These are phyloP conservation scores for Chloromonas sp. DNA, from an alignment of 163 green algal species.

Conservation along the genomic window DNA sequence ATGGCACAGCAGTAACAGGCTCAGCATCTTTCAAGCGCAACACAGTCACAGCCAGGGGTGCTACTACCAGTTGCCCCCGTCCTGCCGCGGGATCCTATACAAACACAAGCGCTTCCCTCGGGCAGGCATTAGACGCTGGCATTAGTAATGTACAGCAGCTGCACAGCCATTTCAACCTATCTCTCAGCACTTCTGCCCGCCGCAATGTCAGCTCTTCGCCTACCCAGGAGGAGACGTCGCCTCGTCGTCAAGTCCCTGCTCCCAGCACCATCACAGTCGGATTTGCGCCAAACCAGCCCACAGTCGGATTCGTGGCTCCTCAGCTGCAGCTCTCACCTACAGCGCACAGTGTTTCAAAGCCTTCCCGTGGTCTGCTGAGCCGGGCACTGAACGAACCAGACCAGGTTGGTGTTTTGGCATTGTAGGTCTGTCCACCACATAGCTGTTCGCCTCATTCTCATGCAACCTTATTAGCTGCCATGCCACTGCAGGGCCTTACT, in stretches of 20 bases:
- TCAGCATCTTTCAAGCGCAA: no score
- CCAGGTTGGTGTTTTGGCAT: no score
- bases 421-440: no score
- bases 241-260: not conserved
- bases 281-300: not conserved
- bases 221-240: not conserved
- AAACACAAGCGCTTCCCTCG: no score
- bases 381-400: not conserved
- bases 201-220: not conserved
- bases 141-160: not conserved
- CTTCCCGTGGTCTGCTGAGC: not conserved
- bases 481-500: not conserved
- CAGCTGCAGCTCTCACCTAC: no score
- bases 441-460: not conserved
- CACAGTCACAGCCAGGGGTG: no score
- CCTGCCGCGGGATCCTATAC: no score
- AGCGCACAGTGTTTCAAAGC: not conserved
- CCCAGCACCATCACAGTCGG: not conserved
- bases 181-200: not conserved
- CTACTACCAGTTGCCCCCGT: no score
- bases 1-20: no score
- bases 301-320: no score
- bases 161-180: not conserved
- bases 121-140: no score
- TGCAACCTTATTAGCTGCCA: not conserved